Percentiles rank a stretch among this genome's conserved stretches.
Conservation (phyloP, 805 yeast genomes). For the Saccharomycopsis guyanensis region DNA sequence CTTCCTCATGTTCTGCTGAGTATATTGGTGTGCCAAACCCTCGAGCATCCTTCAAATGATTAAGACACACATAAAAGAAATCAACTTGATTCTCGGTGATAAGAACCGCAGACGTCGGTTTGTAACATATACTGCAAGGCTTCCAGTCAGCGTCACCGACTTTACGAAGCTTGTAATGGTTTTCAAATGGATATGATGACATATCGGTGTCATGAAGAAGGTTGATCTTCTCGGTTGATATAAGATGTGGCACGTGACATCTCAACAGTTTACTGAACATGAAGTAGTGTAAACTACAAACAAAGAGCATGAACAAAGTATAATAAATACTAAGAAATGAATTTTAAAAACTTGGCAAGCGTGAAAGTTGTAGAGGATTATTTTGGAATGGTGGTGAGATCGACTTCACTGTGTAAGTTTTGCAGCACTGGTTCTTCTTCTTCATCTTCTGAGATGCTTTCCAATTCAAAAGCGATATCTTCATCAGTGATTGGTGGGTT, state of each 20-base stretch:
- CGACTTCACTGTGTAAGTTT: no score
- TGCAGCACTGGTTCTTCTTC: conserved; percentile 1
- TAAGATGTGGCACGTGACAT: no score
- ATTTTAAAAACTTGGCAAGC: no score
- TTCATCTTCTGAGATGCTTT: conserved; percentile 5
- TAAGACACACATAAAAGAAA: conserved; percentile 44
- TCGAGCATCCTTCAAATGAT: conserved; percentile 39
- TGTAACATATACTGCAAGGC: conserved; percentile 45
- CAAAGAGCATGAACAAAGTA: no score
- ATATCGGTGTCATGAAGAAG: not conserved
- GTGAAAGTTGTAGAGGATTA: no score
- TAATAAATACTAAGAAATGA: no score
- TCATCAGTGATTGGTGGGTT: not conserved
- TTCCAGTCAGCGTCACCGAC: conserved; percentile 37
- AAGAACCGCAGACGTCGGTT: conserved; percentile 39
- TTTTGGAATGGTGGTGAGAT: no score
- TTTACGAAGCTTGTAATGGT: conserved; percentile 33
- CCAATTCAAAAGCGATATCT: conserved; percentile 1
- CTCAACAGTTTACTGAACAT: no score
- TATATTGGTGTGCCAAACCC: conserved; percentile 15
- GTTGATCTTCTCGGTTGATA: no score
- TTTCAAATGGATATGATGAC: conserved; percentile 21
- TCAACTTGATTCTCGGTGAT: conserved; percentile 32
- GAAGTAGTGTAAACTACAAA: no score
- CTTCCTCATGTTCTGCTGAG: conserved; percentile 7